A percentile compares a stretch with the other conserved stretches of the same genome.
Evolutionary conservation across 1,284 basidiomycete species (phyloP).

Genomic region (Dichomitus squalens): DNA sequence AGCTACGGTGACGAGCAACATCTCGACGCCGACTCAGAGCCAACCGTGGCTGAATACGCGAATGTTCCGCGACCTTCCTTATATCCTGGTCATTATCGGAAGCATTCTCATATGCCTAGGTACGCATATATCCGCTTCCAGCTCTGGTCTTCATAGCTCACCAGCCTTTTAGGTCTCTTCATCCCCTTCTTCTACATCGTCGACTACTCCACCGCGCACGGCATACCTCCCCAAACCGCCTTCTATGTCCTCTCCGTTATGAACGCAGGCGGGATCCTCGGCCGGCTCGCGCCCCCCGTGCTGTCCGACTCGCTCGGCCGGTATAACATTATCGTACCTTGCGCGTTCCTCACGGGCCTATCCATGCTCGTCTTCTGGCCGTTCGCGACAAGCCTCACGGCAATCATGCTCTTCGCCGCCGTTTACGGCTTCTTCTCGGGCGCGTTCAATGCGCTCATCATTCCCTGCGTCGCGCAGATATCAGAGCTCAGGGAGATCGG

Average conservation of each 20-base stretch:
- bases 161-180: conserved; percentile 46
- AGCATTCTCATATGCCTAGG: conserved; percentile 36
- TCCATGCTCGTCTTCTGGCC: conserved; percentile 60
- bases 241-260: conserved; percentile 62
- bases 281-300: conserved; percentile 61
- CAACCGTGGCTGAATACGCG: conserved; percentile 30
- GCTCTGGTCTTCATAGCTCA: not conserved
- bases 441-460: conserved; percentile 37
- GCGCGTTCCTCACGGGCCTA: conserved; percentile 61
- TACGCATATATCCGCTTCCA: conserved; percentile 3
- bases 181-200: conserved; percentile 48
- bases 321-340: conserved; percentile 59
- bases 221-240: conserved; percentile 18
- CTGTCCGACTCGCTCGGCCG: conserved; percentile 61
- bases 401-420: conserved; percentile 56
- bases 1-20: conserved; percentile 31
- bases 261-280: conserved; percentile 62
- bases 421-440: conserved; percentile 51
- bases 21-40: conserved; percentile 12
- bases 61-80: conserved; percentile 35
- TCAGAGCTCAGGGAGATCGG: conserved; percentile 57
- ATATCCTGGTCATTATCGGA: conserved; percentile 31
- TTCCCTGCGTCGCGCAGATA: conserved; percentile 38
- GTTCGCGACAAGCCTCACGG: conserved; percentile 33
- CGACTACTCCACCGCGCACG: conserved; percentile 26